A percentile compares a stretch with the other conserved stretches of the same genome.
Conservation (phyloP, 257 asterid species). For the Lithospermum erythrorhizon region DNA sequence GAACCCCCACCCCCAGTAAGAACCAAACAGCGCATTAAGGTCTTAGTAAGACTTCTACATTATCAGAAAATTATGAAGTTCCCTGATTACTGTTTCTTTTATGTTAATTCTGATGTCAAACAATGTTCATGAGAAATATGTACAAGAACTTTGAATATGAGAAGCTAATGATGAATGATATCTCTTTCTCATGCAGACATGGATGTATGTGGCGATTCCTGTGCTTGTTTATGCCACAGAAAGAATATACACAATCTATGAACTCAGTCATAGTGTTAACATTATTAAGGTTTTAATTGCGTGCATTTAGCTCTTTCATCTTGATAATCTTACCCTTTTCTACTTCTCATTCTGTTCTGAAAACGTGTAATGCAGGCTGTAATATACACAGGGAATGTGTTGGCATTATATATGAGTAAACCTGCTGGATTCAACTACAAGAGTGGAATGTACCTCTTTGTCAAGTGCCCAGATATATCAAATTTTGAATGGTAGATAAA, state of each 20-base stretch:
- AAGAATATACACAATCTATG: neutral
- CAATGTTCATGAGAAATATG: too few relatives aligned
- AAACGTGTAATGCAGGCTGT: conserved; percentile 47
- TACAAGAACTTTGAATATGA: neutral
- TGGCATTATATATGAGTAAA: conserved; percentile 75
- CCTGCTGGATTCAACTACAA: conserved; percentile 79
- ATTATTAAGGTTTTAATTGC: conserved; percentile 1
- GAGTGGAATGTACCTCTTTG: conserved; percentile 95
- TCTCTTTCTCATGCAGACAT: conserved; percentile 1
- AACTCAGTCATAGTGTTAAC: neutral
- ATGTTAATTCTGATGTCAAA: too few relatives aligned
- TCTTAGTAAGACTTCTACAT: too few relatives aligned
- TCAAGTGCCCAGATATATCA: conserved; percentile 75
- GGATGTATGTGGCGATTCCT: neutral
- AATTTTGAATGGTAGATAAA: conserved; percentile 55
- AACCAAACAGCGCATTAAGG: too few relatives aligned
- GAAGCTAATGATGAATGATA: neutral
- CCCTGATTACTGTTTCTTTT: too few relatives aligned
- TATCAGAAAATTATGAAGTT: too few relatives aligned
- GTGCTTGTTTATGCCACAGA: neutral
- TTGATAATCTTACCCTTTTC: neutral
- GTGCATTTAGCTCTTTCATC: neutral
- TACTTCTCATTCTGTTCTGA: neutral
- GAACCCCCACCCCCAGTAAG: too few relatives aligned
- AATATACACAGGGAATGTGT: conserved; percentile 72